A percentile compares a stretch with the other conserved stretches of the same genome.
Conservation (phyloP, 2,329 filamentous ascomycete species). For the Ambrosiella xylebori region DNA sequence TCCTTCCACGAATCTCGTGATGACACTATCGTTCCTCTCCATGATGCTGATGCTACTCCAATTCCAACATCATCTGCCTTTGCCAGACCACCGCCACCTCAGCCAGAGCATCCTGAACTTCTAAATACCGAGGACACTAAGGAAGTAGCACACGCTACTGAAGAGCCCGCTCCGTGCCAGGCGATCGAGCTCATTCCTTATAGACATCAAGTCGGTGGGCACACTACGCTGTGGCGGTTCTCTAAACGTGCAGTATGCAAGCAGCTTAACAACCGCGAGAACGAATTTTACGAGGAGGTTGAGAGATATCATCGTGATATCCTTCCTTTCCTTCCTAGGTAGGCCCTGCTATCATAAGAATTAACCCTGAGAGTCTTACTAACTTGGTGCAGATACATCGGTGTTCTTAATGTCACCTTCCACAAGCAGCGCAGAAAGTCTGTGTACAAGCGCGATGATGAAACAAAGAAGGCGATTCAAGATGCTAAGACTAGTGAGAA, state of each 20-base stretch:
- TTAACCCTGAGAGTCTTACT: background rate
- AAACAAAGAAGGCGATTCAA: constrained; percentile 15
- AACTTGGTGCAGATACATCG: constrained; percentile 59
- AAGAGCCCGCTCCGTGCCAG: constrained; percentile 42
- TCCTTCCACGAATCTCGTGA: background rate
- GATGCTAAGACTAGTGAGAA: background rate
- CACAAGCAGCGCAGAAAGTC: constrained; percentile 62
- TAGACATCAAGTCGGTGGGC: constrained; percentile 90
- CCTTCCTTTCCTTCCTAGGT: constrained; percentile 79
- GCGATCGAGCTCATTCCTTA: constrained; percentile 95
- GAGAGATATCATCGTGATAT: constrained; percentile 82
- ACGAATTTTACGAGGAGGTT: constrained; percentile 95
- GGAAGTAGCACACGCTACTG: constrained; percentile 20
- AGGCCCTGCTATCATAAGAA: constrained; percentile 17
- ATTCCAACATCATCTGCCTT: background rate
- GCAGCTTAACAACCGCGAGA: constrained; percentile 92
- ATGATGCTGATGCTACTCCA: background rate
- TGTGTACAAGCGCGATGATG: constrained; percentile 33
- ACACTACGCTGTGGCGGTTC: constrained; percentile 92
- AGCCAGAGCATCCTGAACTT: background rate
- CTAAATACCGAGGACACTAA: constrained; percentile 1
- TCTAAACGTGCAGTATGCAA: constrained; percentile 93
- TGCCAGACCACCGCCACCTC: background rate
- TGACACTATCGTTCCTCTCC: background rate
- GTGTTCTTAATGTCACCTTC: constrained; percentile 90